phyloP scores from a whole-genome alignment of 2,329 filamentous ascomycete species.

The Trichoderma sp. region DNA sequence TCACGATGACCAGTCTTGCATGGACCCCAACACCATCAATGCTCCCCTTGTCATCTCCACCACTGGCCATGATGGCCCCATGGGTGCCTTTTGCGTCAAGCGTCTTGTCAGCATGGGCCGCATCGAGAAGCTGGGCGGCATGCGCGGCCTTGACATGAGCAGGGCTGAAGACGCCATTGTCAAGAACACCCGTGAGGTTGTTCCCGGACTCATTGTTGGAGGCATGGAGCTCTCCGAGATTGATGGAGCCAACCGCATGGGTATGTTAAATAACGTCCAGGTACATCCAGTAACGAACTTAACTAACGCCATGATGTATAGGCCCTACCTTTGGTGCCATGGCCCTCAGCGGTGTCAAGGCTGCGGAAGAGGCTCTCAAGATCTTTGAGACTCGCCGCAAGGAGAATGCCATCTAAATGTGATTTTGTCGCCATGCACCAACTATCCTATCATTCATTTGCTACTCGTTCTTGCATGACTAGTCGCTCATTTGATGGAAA shows the following conservation, averaged over 20 bases:
- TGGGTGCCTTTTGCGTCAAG: slow-evolving; percentile 89
- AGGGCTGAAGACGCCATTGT: slow-evolving; percentile 89
- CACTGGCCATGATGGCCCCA: slow-evolving; percentile 86
- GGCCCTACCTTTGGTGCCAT: slow-evolving; percentile 83
- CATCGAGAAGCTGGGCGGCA: slow-evolving; percentile 80
- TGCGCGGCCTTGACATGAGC: slow-evolving; percentile 93
- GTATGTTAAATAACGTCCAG: slow-evolving; percentile 32
- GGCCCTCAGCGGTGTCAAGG: slow-evolving; percentile 83
- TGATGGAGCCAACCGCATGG: slow-evolving; percentile 90
- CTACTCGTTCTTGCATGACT: background rate
- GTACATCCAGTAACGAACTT: no score
- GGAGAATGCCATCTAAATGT: slow-evolving; percentile 55
- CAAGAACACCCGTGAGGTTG: slow-evolving; percentile 83
- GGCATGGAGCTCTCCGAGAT: slow-evolving; percentile 93
- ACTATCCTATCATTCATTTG: slow-evolving; percentile 5
- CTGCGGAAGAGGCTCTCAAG: slow-evolving; percentile 78
- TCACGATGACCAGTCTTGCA: slow-evolving; percentile 87
- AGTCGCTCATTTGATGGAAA: slow-evolving; percentile 12
- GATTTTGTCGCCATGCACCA: background rate
- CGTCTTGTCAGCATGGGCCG: slow-evolving; percentile 84
- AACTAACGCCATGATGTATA: slow-evolving; percentile 25
- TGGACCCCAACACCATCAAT: slow-evolving; percentile 97
- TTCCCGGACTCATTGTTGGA: slow-evolving; percentile 85
- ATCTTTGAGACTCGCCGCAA: slow-evolving; percentile 75
- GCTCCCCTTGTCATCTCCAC: slow-evolving; percentile 84